These are phyloP conservation scores for Apiotrichum gracile DNA, from an alignment of 1,284 basidiomycete genomes.

Conservation along the genomic window DNA sequence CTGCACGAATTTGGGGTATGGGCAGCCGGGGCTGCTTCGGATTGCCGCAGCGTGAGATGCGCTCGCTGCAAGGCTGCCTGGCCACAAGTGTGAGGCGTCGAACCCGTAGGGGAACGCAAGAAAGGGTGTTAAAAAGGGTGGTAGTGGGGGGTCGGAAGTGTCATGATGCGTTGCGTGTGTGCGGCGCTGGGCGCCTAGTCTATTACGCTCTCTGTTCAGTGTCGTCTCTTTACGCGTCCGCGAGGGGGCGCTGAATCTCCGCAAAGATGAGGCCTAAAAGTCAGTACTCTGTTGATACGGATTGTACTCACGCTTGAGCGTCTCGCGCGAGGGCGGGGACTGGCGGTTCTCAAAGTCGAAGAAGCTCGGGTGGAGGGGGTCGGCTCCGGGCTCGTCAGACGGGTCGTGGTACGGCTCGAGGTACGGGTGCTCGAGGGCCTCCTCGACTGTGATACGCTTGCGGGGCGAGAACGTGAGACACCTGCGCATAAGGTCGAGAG, in stretches of 20 bases:
- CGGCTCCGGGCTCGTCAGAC: slow-evolving; percentile 75
- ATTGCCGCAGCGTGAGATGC: too few relatives aligned
- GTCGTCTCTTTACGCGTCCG: slow-evolving; percentile 13
- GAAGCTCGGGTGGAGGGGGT: slow-evolving; percentile 73
- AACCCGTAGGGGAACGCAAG: too few relatives aligned
- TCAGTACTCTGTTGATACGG: neutral
- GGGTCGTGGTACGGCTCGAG: slow-evolving; percentile 87
- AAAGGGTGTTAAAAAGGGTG: too few relatives aligned
- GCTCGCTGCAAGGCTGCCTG: too few relatives aligned
- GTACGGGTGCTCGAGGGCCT: slow-evolving; percentile 89
- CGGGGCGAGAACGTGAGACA: slow-evolving; percentile 87
- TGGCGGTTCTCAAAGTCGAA: slow-evolving; percentile 71
- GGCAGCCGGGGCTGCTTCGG: too few relatives aligned
- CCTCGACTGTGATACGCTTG: slow-evolving; percentile 79
- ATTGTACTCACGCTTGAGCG: slow-evolving; percentile 47
- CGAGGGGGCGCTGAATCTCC: slow-evolving; percentile 44
- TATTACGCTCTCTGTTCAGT: neutral
- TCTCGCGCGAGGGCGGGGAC: slow-evolving; percentile 50
- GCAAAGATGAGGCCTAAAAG: slow-evolving; percentile 47
- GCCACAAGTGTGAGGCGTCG: too few relatives aligned
- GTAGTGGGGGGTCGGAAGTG: too few relatives aligned
- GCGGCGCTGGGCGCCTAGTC: neutral
- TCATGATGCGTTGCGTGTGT: neutral
- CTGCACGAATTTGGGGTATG: neutral
- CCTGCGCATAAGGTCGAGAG: slow-evolving; percentile 82